phyloP scores from a whole-genome alignment of 2,329 filamentous ascomycete species.

The Xylaria sp. region DNA sequence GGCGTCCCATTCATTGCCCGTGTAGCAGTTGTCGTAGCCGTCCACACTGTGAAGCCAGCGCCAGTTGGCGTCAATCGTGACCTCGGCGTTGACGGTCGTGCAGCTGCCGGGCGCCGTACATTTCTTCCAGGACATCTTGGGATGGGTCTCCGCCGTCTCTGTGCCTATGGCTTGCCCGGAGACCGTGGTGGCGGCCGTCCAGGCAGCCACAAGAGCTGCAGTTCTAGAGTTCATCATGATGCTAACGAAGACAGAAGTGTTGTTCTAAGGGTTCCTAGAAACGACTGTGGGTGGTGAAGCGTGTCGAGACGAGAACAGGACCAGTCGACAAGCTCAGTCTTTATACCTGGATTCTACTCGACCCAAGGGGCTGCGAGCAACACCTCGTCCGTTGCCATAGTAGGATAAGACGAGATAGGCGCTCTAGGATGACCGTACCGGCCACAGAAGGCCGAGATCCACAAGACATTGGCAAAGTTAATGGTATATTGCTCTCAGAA shows the following conservation, averaged over 20 bases:
- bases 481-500: conserved; percentile 28
- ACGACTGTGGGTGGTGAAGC: conserved; percentile 15
- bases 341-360: conserved; percentile 17
- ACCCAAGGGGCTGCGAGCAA: neutral
- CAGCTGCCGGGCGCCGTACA: conserved; percentile 52
- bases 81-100: conserved; percentile 48
- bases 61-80: conserved; percentile 58
- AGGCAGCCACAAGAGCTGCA: conserved; percentile 42
- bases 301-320: conserved; percentile 3
- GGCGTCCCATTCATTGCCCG: conserved; percentile 48
- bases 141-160: conserved; percentile 49
- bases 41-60: conserved; percentile 53
- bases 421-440: conserved; percentile 20
- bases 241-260: neutral
- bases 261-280: neutral
- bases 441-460: conserved; percentile 22
- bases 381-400: neutral
- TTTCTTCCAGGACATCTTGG: conserved; percentile 51
- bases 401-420: neutral
- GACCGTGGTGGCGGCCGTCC: conserved; percentile 44
- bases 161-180: conserved; percentile 48
- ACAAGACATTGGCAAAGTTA: conserved; percentile 20
- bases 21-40: conserved; percentile 54
- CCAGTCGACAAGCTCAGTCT: conserved; percentile 5
- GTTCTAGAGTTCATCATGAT: conserved; percentile 36